Percentiles rank a stretch among this genome's conserved stretches.
Conservation (phyloP, 2,329 filamentous ascomycete species). For the Phyllosticta paracitricarpa region DNA sequence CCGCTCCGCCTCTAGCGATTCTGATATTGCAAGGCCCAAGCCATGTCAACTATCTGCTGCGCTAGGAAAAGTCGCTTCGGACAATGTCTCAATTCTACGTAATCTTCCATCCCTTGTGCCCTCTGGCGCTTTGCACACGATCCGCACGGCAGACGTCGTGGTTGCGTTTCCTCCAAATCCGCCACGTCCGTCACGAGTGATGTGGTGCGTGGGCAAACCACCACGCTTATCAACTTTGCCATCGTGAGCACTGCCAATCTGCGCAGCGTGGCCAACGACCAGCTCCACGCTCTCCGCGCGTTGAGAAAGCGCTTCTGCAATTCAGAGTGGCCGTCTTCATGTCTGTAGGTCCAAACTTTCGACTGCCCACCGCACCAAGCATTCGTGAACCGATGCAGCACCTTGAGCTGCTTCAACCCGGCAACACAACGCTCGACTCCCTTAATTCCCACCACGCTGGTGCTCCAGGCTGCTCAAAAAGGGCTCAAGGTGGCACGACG, state of each 20-base stretch:
- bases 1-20: background rate
- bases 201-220: background rate
- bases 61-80: background rate
- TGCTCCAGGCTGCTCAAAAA: background rate
- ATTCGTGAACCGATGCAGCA: background rate
- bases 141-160: background rate
- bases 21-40: background rate
- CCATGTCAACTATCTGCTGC: background rate
- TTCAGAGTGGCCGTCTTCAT: background rate
- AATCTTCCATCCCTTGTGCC: background rate
- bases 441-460: background rate
- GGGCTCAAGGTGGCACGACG: background rate
- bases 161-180: background rate
- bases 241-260: background rate
- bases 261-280: background rate
- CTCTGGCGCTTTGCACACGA: background rate
- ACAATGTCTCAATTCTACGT: background rate
- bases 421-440: background rate
- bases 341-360: background rate
- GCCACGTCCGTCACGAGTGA: background rate
- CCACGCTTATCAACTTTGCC: background rate
- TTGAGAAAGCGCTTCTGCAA: background rate
- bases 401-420: background rate
- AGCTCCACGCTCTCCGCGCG: background rate
- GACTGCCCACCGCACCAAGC: background rate